Conservation (phyloP, 805 yeast species). For the Yarrowia keelungensis region DNA sequence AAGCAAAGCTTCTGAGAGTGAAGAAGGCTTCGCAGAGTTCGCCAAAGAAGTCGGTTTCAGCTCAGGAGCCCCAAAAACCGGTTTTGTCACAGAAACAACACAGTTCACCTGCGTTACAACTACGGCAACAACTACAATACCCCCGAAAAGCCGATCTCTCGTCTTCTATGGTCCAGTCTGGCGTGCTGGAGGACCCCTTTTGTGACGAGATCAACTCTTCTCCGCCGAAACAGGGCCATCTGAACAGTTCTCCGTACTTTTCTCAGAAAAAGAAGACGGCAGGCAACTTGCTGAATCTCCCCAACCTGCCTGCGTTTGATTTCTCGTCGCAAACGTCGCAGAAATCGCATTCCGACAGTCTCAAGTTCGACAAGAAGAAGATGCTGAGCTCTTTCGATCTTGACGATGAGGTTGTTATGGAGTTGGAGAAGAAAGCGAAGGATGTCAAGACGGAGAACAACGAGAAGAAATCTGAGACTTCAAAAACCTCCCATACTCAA, state of each 20-base stretch:
- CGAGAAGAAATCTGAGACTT: too few species aligned
- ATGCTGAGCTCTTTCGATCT: background rate
- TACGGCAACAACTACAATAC: background rate
- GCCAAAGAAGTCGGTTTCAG: background rate
- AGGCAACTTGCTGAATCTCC: slow-evolving; percentile 3
- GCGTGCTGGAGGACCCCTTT: slow-evolving; percentile 14
- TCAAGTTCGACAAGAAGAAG: slow-evolving; percentile 7
- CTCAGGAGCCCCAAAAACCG: background rate
- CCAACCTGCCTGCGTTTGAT: slow-evolving; percentile 1
- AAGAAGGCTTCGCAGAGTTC: background rate
- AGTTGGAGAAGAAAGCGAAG: background rate
- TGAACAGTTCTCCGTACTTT: slow-evolving; percentile 19
- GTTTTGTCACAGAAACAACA: background rate
- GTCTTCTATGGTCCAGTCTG: slow-evolving; percentile 9
- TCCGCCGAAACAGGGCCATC: background rate
- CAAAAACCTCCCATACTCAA: too few species aligned
- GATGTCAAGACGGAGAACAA: too few species aligned
- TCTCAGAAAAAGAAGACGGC: background rate
- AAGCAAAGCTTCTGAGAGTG: background rate
- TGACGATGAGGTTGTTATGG: background rate
- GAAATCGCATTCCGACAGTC: background rate
- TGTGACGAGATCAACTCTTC: slow-evolving; percentile 16
- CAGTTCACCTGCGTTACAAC: background rate
- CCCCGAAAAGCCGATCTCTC: slow-evolving; percentile 4
- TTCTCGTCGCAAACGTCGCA: slow-evolving; percentile 15